Evolutionary conservation across 2,329 filamentous ascomycete genomes (phyloP), one percentile per base, ranked within the genome.

Genomic region (Colletotrichum sp.): DNA sequence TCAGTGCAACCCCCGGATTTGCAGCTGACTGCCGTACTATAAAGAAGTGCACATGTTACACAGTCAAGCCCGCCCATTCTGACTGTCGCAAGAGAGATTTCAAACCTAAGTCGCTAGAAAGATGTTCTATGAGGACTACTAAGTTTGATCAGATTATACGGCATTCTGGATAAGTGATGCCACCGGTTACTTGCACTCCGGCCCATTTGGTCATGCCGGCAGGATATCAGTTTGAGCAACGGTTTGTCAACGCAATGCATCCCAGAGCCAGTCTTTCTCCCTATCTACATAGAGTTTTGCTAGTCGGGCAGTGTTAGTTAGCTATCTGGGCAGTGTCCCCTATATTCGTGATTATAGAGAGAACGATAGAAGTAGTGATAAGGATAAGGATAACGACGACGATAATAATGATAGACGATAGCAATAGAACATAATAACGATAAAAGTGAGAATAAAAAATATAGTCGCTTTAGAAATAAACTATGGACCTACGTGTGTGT

Each of bases 1-100:
- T 15, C 57, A 21, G 68, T 52, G 26, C 39, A 60, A 71, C 49
- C 68, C 69, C 34, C 49, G 21, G 60, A 36, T 62, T 60, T 39
- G 15, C 6, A 30, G 5, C 16, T 8, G 26, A 72, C 21, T 67
- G 68, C 72, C 60, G 34, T 6, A 10, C 26, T 21, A 15, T 36
- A 10, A 21, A 59, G 52, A 28, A 13, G 9, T 28, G 13, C 15
- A 18, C 24, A 59, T 28, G 55, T 16, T 59, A 26, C 24, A 59
- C 3, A 13, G 24, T 18, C 55, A 10, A 16, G 44, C 10, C n/a
- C 6, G n/a, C n/a, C n/a, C 10, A 52, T 4, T 52, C n/a, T 52
- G 6, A 13, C 0, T 13, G 6, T 52, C 16, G 9, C 6, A 21
- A 12, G 8, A 3, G 6, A 52, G 0, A 52, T 21, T 3, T 52